Conservation (phyloP, 306 rosid species). For the Lathyrus oleraceus region DNA sequence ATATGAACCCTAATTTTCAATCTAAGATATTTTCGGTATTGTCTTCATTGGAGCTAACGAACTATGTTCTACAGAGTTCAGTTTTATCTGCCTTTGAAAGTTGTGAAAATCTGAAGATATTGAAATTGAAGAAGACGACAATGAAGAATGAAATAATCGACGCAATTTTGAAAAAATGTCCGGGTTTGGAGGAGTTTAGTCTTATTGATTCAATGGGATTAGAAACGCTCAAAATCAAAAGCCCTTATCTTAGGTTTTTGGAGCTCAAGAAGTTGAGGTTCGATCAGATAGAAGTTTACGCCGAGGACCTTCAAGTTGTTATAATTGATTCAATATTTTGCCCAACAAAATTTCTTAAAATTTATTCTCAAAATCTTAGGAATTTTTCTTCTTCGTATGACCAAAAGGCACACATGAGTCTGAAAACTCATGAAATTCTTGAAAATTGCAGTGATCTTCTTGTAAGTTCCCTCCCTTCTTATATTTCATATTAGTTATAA, state of each 20-base stretch:
- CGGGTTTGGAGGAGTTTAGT: background rate
- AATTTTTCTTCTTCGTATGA: background rate
- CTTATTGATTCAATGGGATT: conserved; percentile 1
- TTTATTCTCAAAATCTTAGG: background rate
- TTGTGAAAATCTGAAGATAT: background rate
- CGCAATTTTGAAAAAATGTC: conserved; percentile 1
- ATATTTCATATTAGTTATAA: background rate
- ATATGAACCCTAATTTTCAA: background rate
- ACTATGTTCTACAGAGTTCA: background rate
- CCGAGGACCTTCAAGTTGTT: background rate
- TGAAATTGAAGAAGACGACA: background rate
- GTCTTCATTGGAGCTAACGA: conserved; percentile 1
- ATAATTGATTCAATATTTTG: conserved; percentile 5
- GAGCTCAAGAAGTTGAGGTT: conserved; percentile 2
- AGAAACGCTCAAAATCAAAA: background rate
- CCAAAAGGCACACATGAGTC: background rate
- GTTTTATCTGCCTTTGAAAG: background rate
- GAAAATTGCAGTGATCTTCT: background rate
- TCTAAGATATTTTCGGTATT: background rate
- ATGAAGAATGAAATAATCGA: background rate
- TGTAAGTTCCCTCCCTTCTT: background rate
- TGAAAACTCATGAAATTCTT: background rate
- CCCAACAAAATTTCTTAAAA: background rate
- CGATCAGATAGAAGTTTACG: background rate
- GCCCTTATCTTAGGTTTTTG: background rate